A percentile compares a stretch with the other conserved stretches of the same genome.
These are phyloP conservation scores for Cylindrotheca closterium DNA, from an alignment of 108 stramenopile species.

Conservation along the genomic window DNA sequence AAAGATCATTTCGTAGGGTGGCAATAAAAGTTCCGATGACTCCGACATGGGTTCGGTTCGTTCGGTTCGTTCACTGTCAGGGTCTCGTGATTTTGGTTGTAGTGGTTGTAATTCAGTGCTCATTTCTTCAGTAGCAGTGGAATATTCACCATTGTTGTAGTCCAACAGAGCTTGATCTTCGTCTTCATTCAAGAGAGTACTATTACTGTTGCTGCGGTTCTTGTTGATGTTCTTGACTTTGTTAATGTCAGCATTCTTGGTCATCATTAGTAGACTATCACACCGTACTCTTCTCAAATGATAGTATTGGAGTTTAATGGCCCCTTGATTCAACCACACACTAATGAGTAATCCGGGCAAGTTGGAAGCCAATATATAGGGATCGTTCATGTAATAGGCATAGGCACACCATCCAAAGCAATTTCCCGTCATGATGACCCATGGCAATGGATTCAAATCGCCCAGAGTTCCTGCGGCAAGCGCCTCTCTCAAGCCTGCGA, in stretches of 20 bases:
- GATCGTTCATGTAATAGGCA: conserved; percentile 43
- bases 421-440: conserved; percentile 78
- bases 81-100: too few relatives aligned
- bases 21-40: too few relatives aligned
- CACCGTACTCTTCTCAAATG: conserved; percentile 8
- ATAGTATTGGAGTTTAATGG: conserved; percentile 74
- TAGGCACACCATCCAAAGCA: conserved; percentile 29
- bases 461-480: conserved; percentile 39
- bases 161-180: too few relatives aligned
- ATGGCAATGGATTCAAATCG: conserved; percentile 68
- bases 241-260: too few relatives aligned
- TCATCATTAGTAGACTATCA: not conserved
- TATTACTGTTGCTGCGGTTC: not conserved
- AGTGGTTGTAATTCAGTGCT: too few relatives aligned
- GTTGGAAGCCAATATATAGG: conserved; percentile 68
- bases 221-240: not conserved
- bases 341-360: conserved; percentile 68
- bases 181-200: too few relatives aligned
- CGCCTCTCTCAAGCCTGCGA: conserved; percentile 44
- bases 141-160: too few relatives aligned
- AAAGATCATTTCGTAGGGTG: too few relatives aligned
- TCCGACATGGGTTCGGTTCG: too few relatives aligned
- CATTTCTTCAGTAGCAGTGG: too few relatives aligned
- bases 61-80: too few relatives aligned
- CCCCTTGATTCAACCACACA: conserved; percentile 78